These are phyloP conservation scores for Cladosporium colombiae DNA, from an alignment of 2,329 filamentous ascomycete species.

Conservation along the genomic window DNA sequence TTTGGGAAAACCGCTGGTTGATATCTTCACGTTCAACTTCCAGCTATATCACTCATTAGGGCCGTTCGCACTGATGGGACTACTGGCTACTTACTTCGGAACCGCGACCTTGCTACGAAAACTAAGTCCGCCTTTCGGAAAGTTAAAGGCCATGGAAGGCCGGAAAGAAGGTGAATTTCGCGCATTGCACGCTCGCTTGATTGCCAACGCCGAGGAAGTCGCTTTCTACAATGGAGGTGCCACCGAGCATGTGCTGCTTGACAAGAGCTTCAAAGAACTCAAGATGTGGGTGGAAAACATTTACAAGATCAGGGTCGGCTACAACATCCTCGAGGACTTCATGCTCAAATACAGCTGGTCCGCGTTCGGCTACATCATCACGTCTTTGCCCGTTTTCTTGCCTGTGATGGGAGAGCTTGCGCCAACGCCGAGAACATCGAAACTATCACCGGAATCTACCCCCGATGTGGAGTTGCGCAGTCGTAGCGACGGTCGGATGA, in stretches of 20 bases:
- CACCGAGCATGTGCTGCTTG: conserved; percentile 90
- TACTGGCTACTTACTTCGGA: conserved; percentile 89
- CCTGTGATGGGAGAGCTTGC: conserved; percentile 89
- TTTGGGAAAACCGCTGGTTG: conserved; percentile 95
- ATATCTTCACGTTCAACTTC: conserved; percentile 96
- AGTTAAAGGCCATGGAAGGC: conserved; percentile 93
- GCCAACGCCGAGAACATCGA: conserved; percentile 29
- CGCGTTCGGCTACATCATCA: conserved; percentile 91
- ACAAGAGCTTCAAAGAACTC: conserved; percentile 87
- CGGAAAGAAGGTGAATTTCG: conserved; percentile 94
- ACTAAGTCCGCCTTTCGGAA: conserved; percentile 92
- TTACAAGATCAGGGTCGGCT: conserved; percentile 94
- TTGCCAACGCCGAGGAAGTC: conserved; percentile 96
- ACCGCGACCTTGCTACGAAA: conserved; percentile 87
- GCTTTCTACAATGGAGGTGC: conserved; percentile 96
- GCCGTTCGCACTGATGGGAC: conserved; percentile 79
- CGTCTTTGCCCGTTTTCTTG: conserved; percentile 89
- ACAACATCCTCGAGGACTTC: conserved; percentile 98
- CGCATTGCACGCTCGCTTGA: conserved; percentile 83
- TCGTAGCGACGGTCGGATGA: conserved; percentile 72
- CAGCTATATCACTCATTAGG: conserved; percentile 91
- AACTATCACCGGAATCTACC: conserved; percentile 25
- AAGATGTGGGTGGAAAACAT: conserved; percentile 98
- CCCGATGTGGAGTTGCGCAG: conserved; percentile 18
- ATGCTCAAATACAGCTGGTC: conserved; percentile 99